These are phyloP conservation scores for Tricladium varicosporioides DNA, from an alignment of 2,329 filamentous ascomycete genomes.

Conservation along the genomic window DNA sequence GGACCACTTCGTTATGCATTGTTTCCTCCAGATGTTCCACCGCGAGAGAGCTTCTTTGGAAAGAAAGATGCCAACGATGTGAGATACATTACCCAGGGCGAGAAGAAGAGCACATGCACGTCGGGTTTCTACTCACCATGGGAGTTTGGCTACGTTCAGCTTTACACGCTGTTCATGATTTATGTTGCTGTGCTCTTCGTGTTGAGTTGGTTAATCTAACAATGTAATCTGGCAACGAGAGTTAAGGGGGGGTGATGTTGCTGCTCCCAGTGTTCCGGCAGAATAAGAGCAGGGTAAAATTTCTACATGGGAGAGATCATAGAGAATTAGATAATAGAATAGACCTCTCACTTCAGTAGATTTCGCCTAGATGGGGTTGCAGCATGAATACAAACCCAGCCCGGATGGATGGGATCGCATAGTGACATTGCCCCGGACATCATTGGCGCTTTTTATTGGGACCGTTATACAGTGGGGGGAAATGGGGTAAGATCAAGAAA, in stretches of 20 bases:
- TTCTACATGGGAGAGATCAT: background rate
- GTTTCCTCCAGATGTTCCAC: background rate
- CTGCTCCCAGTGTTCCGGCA: background rate
- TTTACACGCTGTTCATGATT: background rate
- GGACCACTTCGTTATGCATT: background rate
- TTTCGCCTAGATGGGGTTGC: too few species aligned
- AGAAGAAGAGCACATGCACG: background rate
- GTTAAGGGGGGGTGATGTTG: background rate
- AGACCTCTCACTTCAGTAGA: too few species aligned
- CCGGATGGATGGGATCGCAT: too few species aligned
- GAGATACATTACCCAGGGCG: background rate
- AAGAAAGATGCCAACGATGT: background rate
- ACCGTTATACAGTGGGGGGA: too few species aligned
- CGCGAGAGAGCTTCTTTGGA: background rate
- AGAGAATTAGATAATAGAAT: background rate
- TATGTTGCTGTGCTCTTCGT: background rate
- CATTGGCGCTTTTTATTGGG: too few species aligned
- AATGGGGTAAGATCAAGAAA: too few species aligned
- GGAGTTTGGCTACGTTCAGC: background rate
- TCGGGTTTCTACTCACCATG: background rate
- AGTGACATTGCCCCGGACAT: too few species aligned
- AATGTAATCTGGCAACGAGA: background rate
- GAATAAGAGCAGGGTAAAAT: background rate
- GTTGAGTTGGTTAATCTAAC: background rate
- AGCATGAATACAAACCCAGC: too few species aligned